Base-by-base conservation (phyloP, 2,329 filamentous ascomycete species). In the Purpureocillium lavendulum region DNA sequence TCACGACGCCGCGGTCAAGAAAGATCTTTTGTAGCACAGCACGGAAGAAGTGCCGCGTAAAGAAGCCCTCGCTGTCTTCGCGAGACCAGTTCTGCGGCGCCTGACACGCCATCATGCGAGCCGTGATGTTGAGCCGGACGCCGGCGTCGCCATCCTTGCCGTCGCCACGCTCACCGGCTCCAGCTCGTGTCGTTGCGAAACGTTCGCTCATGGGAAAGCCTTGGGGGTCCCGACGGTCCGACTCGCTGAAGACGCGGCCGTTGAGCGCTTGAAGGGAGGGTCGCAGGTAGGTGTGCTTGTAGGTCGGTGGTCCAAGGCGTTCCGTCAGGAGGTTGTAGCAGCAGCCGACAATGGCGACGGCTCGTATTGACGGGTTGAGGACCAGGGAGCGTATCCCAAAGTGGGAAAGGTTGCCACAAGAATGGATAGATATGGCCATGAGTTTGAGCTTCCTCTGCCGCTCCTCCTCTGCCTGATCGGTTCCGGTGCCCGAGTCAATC, bases 311-410 rank as follows among this genome's bases (percentile, higher is more conserved):
- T 0, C 87, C 86, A 11, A 96, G 75, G 41, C 86, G 80, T 62
- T 97, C 92, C 0, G 90, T 96, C 50, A 97, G 68, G 6, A 97
- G 77, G 53, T 98, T 98, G 71, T 98, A 97, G 70, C 92, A 98
- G 68, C 92, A 98, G 35, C 92, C 92, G 44, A 98, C 87, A 57
- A 98, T 89, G 42, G 90, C 90, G 16, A 97, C 83, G n/a, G 88
- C 87, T 26, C 80, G 78, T 40, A 97, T 89, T 4, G 80, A 76
- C 0, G 84, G 82, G 56, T 96, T 97, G 41, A 94, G 65, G 2
- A 89, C 64, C 15, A 98, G 74, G 1, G 90, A 94, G 12, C 87
- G 81, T 41, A 98, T 82, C 9, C 86, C 92, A 56, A 94, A 89
- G 60, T 98, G 92, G 1, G 94, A 84, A n/a, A 98, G 78, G 50